Evolutionary conservation across 2,329 filamentous ascomycete genomes (phyloP).

Genomic region (Scorias spongiosa): DNA sequence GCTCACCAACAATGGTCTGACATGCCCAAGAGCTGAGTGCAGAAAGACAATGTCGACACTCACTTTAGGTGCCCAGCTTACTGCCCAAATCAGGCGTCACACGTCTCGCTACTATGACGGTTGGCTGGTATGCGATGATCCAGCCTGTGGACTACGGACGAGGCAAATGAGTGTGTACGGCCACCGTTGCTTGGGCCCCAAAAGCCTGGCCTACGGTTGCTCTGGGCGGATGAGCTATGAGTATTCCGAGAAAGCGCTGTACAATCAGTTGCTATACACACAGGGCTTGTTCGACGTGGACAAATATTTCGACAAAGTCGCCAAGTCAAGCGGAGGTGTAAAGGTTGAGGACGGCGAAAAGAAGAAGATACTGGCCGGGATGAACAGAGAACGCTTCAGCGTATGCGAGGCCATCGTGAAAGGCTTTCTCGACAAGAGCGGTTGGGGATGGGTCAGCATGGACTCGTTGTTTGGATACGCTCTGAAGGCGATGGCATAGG

Average conservation of each 20-base stretch:
- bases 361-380: constrained; percentile 52
- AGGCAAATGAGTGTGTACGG: constrained; percentile 90
- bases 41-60: constrained; percentile 49
- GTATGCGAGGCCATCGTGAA: constrained; percentile 67
- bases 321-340: constrained; percentile 13
- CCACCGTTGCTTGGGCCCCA: constrained; percentile 72
- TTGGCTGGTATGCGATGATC: constrained; percentile 81
- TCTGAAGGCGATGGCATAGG: constrained; percentile 16
- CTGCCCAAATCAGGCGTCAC: constrained; percentile 64
- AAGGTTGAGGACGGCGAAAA: constrained; percentile 43
- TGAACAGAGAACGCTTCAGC: constrained; percentile 66
- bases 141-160: constrained; percentile 72
- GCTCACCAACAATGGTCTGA: constrained; percentile 59
- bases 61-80: constrained; percentile 71
- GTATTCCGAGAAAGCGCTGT: constrained; percentile 74
- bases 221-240: constrained; percentile 79
- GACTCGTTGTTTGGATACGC: constrained; percentile 33
- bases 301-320: constrained; percentile 44
- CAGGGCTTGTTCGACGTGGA: constrained; percentile 78
- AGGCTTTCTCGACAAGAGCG: constrained; percentile 22
- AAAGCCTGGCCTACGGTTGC: constrained; percentile 71
- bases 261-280: constrained; percentile 89
- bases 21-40: constrained; percentile 53
- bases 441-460: constrained; percentile 30
- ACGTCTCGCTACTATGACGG: constrained; percentile 81